Conservation (phyloP, 31 red algal genomes). For the Porphyra umbilicalis region DNA sequence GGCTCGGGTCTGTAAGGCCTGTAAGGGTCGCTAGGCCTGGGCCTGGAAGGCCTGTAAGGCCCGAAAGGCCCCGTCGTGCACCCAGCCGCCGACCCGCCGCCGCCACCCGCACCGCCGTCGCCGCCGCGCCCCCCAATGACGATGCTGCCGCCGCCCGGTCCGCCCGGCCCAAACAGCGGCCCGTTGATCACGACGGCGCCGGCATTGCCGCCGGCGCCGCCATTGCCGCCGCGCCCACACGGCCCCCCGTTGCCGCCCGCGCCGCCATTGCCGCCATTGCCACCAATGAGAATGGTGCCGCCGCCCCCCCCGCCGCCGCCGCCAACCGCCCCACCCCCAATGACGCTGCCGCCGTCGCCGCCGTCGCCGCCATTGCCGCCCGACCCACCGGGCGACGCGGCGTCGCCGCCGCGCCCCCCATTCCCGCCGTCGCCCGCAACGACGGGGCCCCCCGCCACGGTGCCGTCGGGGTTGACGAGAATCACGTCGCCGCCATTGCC, state of each 20-base stretch:
- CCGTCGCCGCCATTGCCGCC: background rate
- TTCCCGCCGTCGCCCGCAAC: background rate
- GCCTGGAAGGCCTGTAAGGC: no score
- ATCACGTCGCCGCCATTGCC: background rate
- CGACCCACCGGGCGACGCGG: background rate
- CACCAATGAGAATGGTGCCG: no score
- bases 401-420: background rate
- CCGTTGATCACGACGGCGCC: background rate
- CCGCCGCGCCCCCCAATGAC: background rate
- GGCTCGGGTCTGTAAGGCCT: no score
- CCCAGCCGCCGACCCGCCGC: no score
- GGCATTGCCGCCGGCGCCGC: background rate
- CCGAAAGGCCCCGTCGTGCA: no score
- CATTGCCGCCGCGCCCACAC: background rate
- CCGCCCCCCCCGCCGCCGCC: background rate
- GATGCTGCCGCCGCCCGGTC: background rate
- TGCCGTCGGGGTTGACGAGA: background rate
- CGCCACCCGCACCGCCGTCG: no score
- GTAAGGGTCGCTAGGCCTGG: no score
- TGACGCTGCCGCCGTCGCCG: background rate
- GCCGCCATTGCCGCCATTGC: background rate
- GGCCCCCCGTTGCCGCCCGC: background rate
- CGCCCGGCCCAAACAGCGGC: background rate
- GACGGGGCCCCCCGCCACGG: background rate
- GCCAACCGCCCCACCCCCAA: background rate